Percentiles rank a stretch among this genome's conserved stretches.
phyloP scores from a whole-genome alignment of 2,329 filamentous ascomycete genomes.

The Penicillium sp. region DNA sequence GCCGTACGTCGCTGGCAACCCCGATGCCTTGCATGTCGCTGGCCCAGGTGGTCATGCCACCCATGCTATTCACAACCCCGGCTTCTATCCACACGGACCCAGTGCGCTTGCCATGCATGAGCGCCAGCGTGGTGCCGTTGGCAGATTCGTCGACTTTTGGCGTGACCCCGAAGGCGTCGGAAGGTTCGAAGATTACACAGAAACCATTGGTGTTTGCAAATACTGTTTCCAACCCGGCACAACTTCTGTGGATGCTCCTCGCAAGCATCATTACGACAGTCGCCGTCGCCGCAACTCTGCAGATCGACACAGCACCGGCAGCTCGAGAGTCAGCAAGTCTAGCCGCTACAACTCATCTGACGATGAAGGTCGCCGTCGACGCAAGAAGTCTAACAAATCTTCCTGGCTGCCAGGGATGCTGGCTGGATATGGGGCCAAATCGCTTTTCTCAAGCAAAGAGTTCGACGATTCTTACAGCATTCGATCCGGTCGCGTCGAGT shows the following conservation, averaged over 20 bases:
- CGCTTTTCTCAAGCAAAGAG: conserved; percentile 55
- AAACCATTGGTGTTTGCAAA: conserved; percentile 66
- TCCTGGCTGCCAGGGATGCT: conserved; percentile 56
- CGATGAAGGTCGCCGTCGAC: conserved; percentile 48
- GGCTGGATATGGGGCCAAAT: conserved; percentile 57
- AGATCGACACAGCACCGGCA: conserved; percentile 45
- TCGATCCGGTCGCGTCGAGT: conserved; percentile 51
- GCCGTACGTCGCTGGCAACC: conserved; percentile 25
- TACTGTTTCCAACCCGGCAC: conserved; percentile 65
- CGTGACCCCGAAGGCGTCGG: conserved; percentile 65
- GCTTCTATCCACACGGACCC: conserved; percentile 33
- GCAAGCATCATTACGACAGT: conserved; percentile 58
- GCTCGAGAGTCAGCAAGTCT: conserved; percentile 58
- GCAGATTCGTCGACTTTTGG: conserved; percentile 61
- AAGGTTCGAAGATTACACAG: conserved; percentile 68
- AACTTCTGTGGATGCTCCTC: conserved; percentile 58
- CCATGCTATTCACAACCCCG: conserved; percentile 33
- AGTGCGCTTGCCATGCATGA: conserved; percentile 51
- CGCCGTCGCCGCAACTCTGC: conserved; percentile 44
- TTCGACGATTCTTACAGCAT: conserved; percentile 64
- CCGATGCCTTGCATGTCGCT: conserved; percentile 46
- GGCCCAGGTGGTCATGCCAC: conserved; percentile 40
- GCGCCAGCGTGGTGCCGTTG: conserved; percentile 58
- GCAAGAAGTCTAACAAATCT: conserved; percentile 46
- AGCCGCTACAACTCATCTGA: conserved; percentile 58